A percentile compares a stretch with the other conserved stretches of the same genome.
Evolutionary conservation across 2,329 filamentous ascomycete genomes (phyloP).

Genomic region (Cytospora mali): DNA sequence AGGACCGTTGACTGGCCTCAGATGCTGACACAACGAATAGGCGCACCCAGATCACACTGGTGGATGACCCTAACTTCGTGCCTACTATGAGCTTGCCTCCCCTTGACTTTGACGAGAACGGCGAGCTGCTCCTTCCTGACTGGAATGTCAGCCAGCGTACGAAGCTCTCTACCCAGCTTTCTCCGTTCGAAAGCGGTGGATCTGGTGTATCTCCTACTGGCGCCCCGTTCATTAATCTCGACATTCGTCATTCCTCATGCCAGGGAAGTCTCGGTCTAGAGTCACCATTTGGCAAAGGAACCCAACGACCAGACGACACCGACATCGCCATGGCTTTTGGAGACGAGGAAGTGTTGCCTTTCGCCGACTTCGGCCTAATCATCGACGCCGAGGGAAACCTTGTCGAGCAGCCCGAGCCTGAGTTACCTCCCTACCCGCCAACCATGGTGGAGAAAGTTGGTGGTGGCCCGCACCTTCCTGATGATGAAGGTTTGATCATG

Average conservation of each 20-base stretch:
- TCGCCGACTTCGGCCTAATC: slow-evolving; percentile 49
- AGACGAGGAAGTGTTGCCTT: slow-evolving; percentile 43
- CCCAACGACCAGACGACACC: slow-evolving; percentile 35
- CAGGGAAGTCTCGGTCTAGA: slow-evolving; percentile 28
- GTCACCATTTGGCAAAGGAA: slow-evolving; percentile 28
- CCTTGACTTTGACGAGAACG: slow-evolving; percentile 50
- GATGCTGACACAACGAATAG: slow-evolving; percentile 46
- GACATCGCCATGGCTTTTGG: slow-evolving; percentile 35
- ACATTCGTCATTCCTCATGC: slow-evolving; percentile 28
- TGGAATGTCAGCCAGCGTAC: slow-evolving; percentile 42
- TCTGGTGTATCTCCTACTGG: slow-evolving; percentile 38
- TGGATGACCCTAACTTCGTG: slow-evolving; percentile 81
- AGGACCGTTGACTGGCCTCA: not conserved
- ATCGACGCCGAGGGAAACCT: slow-evolving; percentile 57
- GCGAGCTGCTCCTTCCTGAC: slow-evolving; percentile 35
- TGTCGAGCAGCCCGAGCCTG: slow-evolving; percentile 48
- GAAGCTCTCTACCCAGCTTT: slow-evolving; percentile 48
- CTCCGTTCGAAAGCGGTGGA: slow-evolving; percentile 41
- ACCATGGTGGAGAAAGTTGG: slow-evolving; percentile 12
- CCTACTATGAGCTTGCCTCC: slow-evolving; percentile 65
- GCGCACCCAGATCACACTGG: slow-evolving; percentile 73
- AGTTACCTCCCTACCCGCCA: slow-evolving; percentile 46
- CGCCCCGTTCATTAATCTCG: slow-evolving; percentile 27
- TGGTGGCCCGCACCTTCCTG: slow-evolving; percentile 5
- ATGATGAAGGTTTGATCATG: slow-evolving; percentile 22